Conservation (phyloP, 441 rosid genomes). For the Populus hybrid region DNA sequence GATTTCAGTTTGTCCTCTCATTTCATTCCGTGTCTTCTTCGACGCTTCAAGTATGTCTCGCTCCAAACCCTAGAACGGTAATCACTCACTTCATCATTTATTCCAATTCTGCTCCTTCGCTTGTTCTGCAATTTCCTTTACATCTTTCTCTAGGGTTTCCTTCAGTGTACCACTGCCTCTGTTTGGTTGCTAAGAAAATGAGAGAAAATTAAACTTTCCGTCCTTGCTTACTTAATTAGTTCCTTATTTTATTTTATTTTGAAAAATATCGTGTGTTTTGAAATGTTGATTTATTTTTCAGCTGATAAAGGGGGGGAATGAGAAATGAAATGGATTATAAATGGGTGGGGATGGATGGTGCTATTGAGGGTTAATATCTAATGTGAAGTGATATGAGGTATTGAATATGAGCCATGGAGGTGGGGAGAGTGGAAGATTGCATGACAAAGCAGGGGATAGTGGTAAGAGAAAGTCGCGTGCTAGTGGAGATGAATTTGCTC, state of each 20-base stretch:
- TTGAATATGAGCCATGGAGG: conserved; percentile 96
- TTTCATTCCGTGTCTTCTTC: not conserved
- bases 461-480: conserved; percentile 29
- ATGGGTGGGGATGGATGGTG: conserved; percentile 32
- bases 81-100: not conserved
- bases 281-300: not conserved
- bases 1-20: not conserved
- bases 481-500: conserved; percentile 46
- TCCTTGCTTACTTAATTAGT: not conserved
- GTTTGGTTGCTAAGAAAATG: not conserved
- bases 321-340: conserved; percentile 9
- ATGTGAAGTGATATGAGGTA: conserved; percentile 58
- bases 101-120: not conserved
- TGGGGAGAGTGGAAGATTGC: conserved; percentile 61
- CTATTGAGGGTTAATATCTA: conserved; percentile 19
- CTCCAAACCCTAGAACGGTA: conserved; percentile 9
- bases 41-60: not conserved
- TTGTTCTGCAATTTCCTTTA: not conserved
- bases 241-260: not conserved
- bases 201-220: not conserved
- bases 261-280: not conserved
- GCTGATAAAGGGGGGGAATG: not conserved
- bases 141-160: not conserved
- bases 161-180: not conserved
- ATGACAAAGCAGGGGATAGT: conserved; percentile 27